Evolutionary conservation across 2,329 filamentous ascomycete genomes (phyloP).

Genomic region (Ceratocystis cacaofunesta): DNA sequence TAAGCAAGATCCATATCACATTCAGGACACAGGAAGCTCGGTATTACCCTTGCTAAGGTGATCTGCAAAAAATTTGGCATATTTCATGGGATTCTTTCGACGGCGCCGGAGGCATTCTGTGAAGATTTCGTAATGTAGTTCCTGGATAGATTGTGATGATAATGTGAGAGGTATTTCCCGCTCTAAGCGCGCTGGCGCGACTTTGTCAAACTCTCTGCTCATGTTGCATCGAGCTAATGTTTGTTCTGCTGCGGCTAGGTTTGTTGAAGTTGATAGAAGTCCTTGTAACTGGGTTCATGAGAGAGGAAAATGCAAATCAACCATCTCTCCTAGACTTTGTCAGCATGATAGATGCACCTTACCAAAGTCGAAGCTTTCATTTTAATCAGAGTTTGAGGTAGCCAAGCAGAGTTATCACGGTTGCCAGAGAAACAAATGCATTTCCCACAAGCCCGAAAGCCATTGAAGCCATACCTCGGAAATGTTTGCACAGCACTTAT

Average conservation of each 20-base stretch:
- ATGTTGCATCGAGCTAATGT: background rate
- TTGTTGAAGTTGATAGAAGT: background rate
- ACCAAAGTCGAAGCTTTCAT: too few species aligned
- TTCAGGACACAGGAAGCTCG: background rate
- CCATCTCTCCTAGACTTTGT: too few species aligned
- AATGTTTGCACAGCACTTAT: too few species aligned
- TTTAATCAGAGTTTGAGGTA: too few species aligned
- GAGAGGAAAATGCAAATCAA: too few species aligned
- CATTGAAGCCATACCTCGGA: too few species aligned
- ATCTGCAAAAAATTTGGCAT: background rate
- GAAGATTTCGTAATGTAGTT: background rate
- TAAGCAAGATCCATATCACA: background rate
- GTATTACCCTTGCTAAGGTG: background rate
- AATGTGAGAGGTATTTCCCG: background rate
- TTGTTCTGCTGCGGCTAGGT: background rate
- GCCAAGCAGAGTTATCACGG: too few species aligned
- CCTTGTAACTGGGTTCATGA: background rate
- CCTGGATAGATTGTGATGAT: background rate
- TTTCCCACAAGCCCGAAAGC: too few species aligned
- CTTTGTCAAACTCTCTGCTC: conserved; percentile 1
- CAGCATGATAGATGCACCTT: too few species aligned
- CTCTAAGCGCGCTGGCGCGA: background rate
- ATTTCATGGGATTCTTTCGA: background rate
- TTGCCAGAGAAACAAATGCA: too few species aligned
- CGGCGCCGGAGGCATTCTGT: background rate